A percentile compares a stretch with the other conserved stretches of the same genome.
Conservation (phyloP, 768 basidiomycete genomes). For the Pleurotus eryngii region DNA sequence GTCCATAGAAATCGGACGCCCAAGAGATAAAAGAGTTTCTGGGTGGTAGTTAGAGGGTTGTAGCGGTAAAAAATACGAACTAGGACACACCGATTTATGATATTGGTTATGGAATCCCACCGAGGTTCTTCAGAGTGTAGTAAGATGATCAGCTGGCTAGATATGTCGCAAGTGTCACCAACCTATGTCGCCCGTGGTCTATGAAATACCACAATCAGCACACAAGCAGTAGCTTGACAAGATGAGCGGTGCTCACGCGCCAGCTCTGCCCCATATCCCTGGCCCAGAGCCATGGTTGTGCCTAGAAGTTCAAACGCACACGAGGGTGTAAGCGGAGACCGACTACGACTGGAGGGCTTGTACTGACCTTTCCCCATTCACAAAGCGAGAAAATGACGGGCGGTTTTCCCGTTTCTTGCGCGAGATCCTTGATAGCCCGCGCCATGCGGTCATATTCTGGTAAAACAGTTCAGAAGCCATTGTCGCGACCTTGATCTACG, state of each 20-base stretch:
- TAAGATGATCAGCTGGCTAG: neutral
- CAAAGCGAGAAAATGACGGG: slow-evolving; percentile 62
- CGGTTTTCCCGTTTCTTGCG: slow-evolving; percentile 44
- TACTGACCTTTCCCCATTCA: slow-evolving; percentile 62
- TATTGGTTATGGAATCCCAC: slow-evolving; percentile 53
- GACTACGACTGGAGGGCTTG: neutral
- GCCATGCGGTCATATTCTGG: slow-evolving; percentile 63
- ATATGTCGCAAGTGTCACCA: neutral
- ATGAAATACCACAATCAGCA: slow-evolving; percentile 1
- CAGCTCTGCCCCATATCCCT: slow-evolving; percentile 56
- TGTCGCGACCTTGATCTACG: slow-evolving; percentile 13
- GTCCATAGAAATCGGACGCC: slow-evolving; percentile 62
- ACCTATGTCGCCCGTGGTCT: slow-evolving; percentile 40
- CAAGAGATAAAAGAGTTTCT: slow-evolving; percentile 68
- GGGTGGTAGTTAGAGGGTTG: neutral
- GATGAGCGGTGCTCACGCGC: too few relatives aligned
- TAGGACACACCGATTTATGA: slow-evolving; percentile 53
- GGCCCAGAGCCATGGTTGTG: slow-evolving; percentile 50
- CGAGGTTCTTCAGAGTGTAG: slow-evolving; percentile 17
- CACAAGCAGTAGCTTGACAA: neutral
- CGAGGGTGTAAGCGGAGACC: neutral
- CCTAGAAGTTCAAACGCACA: slow-evolving; percentile 25
- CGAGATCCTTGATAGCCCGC: slow-evolving; percentile 48
- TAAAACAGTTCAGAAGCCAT: neutral
- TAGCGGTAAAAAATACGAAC: neutral